Evolutionary conservation across 768 basidiomycete genomes (phyloP).

Genomic region (Boletellus ananiceps): DNA sequence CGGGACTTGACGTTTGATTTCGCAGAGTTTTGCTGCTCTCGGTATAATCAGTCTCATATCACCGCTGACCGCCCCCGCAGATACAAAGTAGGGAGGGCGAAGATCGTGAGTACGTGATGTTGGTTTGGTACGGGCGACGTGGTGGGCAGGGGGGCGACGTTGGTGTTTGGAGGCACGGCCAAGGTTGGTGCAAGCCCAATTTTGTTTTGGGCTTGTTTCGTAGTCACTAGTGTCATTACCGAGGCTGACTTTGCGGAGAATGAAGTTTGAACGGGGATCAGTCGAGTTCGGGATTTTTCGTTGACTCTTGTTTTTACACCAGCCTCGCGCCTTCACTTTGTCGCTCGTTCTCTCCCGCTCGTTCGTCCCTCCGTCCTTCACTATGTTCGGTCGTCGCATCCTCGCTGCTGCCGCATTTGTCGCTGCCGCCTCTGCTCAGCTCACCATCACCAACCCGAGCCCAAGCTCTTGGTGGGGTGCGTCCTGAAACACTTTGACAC

Average conservation of each 20-base stretch:
- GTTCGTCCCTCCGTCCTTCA: slow-evolving; percentile 11
- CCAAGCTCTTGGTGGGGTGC: slow-evolving; percentile 57
- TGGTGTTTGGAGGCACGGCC: too few relatives aligned
- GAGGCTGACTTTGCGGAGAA: slow-evolving; percentile 20
- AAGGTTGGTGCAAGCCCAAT: too few relatives aligned
- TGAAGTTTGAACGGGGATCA: slow-evolving; percentile 8
- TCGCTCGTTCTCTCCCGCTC: slow-evolving; percentile 24
- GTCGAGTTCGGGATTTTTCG: slow-evolving; percentile 5
- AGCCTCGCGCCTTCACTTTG: slow-evolving; percentile 4
- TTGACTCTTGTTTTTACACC: slow-evolving; percentile 1
- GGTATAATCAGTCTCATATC: too few relatives aligned
- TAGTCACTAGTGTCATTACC: too few relatives aligned
- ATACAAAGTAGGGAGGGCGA: too few relatives aligned
- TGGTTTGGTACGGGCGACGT: too few relatives aligned
- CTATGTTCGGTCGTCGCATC: slow-evolving; percentile 34
- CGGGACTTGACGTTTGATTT: too few relatives aligned
- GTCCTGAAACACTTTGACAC: slow-evolving; percentile 18
- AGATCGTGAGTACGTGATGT: too few relatives aligned
- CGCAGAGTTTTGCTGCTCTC: too few relatives aligned
- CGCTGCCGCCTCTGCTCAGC: slow-evolving; percentile 30
- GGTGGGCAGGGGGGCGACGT: too few relatives aligned
- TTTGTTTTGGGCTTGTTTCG: too few relatives aligned
- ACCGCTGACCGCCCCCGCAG: too few relatives aligned
- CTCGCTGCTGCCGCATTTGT: slow-evolving; percentile 37
- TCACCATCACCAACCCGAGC: slow-evolving; percentile 44